Percentiles rank a stretch among this genome's conserved stretches.
Conservation (phyloP, 176 grass and related monocot genomes). For the Olyra latifolia region DNA sequence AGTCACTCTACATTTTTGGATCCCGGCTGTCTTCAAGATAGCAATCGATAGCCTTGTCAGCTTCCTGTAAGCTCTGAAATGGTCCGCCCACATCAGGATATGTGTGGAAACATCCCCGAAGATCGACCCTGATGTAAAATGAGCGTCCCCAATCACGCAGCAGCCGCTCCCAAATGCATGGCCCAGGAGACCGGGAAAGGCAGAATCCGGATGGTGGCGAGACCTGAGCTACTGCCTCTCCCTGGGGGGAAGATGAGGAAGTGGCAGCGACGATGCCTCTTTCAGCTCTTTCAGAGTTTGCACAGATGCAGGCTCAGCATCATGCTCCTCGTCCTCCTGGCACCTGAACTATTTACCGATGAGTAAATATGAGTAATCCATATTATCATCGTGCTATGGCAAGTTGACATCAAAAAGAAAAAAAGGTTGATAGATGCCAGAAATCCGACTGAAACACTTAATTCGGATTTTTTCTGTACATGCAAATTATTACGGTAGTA, state of each 20-base stretch:
- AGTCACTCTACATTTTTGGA: constrained; percentile 14
- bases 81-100: constrained; percentile 22
- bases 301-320: neutral
- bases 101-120: constrained; percentile 7
- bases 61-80: constrained; percentile 4
- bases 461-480: too few relatives aligned
- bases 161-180: neutral
- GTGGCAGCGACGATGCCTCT: neutral
- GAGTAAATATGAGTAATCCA: too few relatives aligned
- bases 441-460: too few relatives aligned
- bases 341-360: too few relatives aligned
- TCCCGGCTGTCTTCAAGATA: neutral
- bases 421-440: too few relatives aligned
- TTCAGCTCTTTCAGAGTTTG: neutral
- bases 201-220: neutral
- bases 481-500: too few relatives aligned
- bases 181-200: neutral
- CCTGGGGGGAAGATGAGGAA: neutral
- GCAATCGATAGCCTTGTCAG: neutral
- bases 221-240: neutral
- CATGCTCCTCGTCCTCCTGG: too few relatives aligned
- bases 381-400: too few relatives aligned
- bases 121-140: neutral
- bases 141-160: neutral
- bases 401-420: too few relatives aligned